phyloP scores from a whole-genome alignment of 116 monocot species.

The Trichopus zeylanicus region DNA sequence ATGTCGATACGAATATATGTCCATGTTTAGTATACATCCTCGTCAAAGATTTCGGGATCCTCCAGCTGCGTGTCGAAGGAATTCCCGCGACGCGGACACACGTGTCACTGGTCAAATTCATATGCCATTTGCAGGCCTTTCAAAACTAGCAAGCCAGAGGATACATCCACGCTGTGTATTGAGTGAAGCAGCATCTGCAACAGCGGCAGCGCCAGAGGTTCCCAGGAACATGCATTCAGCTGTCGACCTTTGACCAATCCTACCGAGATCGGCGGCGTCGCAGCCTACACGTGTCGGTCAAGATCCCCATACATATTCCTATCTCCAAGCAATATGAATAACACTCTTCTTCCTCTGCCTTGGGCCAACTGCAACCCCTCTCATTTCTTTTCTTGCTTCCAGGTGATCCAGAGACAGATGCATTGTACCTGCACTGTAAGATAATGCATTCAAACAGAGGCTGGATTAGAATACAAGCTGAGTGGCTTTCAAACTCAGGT shows the following conservation, averaged over 20 bases:
- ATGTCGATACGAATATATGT: constrained; percentile 1
- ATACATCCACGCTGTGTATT: too few relatives aligned
- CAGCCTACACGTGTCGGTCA: neutral
- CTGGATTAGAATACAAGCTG: neutral
- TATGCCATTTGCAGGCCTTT: too few relatives aligned
- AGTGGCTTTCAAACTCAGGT: neutral
- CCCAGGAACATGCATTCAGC: neutral
- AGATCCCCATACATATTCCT: neutral
- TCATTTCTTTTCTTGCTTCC: neutral
- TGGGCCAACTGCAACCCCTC: neutral
- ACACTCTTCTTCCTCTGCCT: neutral
- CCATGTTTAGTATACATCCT: neutral
- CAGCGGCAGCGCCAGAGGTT: neutral
- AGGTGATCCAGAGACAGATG: neutral
- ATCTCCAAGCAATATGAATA: neutral
- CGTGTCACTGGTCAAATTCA: too few relatives aligned
- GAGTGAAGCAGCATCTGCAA: neutral
- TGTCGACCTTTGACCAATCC: neutral
- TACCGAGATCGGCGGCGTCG: neutral
- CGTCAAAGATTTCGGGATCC: neutral
- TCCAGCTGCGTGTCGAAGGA: neutral
- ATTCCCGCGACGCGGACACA: too few relatives aligned
- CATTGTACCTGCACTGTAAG: neutral
- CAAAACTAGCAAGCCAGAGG: too few relatives aligned
- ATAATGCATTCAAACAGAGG: neutral